A percentile compares a stretch with the other conserved stretches of the same genome.
phyloP scores from a whole-genome alignment of 2,329 filamentous ascomycete genomes.

The Beauveria medogensis region DNA sequence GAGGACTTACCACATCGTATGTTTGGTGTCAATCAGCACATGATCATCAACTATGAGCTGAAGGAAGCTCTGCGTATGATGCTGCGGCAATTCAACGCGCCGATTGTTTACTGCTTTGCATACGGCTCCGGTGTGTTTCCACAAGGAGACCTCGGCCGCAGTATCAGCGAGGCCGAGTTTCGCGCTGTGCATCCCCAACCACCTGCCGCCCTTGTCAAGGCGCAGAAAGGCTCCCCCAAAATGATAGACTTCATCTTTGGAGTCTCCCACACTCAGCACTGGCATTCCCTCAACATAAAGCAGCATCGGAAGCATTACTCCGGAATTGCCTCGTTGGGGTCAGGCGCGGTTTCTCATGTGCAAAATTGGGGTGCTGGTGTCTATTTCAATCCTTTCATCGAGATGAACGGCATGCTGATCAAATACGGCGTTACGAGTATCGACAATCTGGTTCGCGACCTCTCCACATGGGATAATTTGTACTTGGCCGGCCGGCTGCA shows the following conservation, averaged over 20 bases:
- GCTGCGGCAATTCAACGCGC: slow-evolving; percentile 83
- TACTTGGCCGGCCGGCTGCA: slow-evolving; percentile 95
- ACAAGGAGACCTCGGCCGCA: slow-evolving; percentile 50
- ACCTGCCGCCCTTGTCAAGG: slow-evolving; percentile 70
- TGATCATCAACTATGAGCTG: slow-evolving; percentile 91
- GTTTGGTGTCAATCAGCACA: slow-evolving; percentile 94
- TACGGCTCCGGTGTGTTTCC: slow-evolving; percentile 97
- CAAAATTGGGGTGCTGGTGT: slow-evolving; percentile 93
- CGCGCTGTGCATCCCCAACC: slow-evolving; percentile 72
- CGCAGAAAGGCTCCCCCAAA: slow-evolving; percentile 81
- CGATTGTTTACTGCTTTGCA: slow-evolving; percentile 92
- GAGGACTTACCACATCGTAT: slow-evolving; percentile 37
- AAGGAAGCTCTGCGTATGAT: slow-evolving; percentile 84
- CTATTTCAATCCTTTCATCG: slow-evolving; percentile 95
- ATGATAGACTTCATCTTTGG: slow-evolving; percentile 99
- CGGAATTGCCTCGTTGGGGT: slow-evolving; percentile 71
- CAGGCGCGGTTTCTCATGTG: slow-evolving; percentile 72
- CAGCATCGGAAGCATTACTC: slow-evolving; percentile 94
- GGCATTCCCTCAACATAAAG: slow-evolving; percentile 86
- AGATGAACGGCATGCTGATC: slow-evolving; percentile 88
- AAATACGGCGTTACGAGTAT: slow-evolving; percentile 98
- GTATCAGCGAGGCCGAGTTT: slow-evolving; percentile 48
- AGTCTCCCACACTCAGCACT: slow-evolving; percentile 89
- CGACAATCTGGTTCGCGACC: slow-evolving; percentile 76
- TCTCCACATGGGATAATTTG: slow-evolving; percentile 85